Conservation (phyloP, 2,329 filamentous ascomycete species). For the Emmonsiellopsis sp. region DNA sequence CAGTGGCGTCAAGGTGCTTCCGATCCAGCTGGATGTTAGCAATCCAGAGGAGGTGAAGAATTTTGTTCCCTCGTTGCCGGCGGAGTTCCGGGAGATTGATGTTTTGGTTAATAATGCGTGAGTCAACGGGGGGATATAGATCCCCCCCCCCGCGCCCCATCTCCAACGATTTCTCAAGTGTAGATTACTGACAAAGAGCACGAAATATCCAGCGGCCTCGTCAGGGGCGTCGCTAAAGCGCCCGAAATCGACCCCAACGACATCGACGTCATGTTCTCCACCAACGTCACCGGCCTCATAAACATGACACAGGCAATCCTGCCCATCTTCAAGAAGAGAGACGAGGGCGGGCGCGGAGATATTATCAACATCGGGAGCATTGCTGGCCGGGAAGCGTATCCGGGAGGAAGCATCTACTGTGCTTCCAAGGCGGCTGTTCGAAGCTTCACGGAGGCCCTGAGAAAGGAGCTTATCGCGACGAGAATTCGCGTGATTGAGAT, state of each 20-base stretch:
- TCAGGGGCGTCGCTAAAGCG: conserved; percentile 78
- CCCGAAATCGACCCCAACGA: conserved; percentile 76
- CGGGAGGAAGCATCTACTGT: conserved; percentile 84
- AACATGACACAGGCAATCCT: conserved; percentile 92
- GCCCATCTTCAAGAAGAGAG: conserved; percentile 63
- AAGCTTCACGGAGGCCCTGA: conserved; percentile 71
- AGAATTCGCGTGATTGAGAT: conserved; percentile 78
- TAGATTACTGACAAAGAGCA: not conserved
- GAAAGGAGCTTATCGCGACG: conserved; percentile 73
- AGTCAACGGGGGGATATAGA: conserved; percentile 24
- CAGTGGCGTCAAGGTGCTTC: conserved; percentile 69
- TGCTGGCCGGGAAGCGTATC: conserved; percentile 79
- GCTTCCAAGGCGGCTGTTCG: conserved; percentile 84
- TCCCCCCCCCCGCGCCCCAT: not conserved
- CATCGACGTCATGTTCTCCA: conserved; percentile 78
- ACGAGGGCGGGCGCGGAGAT: conserved; percentile 70
- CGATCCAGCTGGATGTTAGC: conserved; percentile 81
- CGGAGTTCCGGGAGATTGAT: conserved; percentile 76
- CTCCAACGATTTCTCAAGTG: not conserved
- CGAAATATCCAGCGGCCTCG: conserved; percentile 57
- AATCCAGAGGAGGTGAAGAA: conserved; percentile 62
- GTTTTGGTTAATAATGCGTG: conserved; percentile 95
- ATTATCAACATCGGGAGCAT: conserved; percentile 95
- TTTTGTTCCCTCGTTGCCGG: conserved; percentile 66
- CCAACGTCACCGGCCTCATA: conserved; percentile 91